Percentiles rank a stretch among this genome's conserved stretches.
These are phyloP conservation scores for Zarea fungicola DNA, from an alignment of 2,329 filamentous ascomycete species.

Conservation along the genomic window DNA sequence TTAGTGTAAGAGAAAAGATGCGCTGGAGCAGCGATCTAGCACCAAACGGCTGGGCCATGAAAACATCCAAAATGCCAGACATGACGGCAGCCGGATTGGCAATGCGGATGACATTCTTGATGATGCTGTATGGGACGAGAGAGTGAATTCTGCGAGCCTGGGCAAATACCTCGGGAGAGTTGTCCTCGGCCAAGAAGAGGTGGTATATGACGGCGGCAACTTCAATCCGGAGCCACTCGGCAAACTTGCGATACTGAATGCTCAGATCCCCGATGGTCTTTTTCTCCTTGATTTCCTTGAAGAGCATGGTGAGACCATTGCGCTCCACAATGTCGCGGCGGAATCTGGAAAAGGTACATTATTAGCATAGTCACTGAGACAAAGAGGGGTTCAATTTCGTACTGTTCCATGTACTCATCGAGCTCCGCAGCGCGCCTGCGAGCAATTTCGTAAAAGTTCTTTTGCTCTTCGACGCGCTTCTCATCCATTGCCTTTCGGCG, in stretches of 20 bases:
- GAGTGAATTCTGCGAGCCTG: slow-evolving; percentile 94
- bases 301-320: slow-evolving; percentile 86
- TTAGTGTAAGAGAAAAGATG: slow-evolving; percentile 86
- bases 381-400: slow-evolving; percentile 9
- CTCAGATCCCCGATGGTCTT: slow-evolving; percentile 81
- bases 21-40: slow-evolving; percentile 85
- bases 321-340: slow-evolving; percentile 61
- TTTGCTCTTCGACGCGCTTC: slow-evolving; percentile 86
- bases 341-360: too few relatives aligned
- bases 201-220: slow-evolving; percentile 96
- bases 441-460: slow-evolving; percentile 92
- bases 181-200: slow-evolving; percentile 94
- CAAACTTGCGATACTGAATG: slow-evolving; percentile 95
- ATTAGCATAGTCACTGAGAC: too few relatives aligned
- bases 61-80: slow-evolving; percentile 90
- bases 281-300: slow-evolving; percentile 89
- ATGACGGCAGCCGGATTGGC: slow-evolving; percentile 96
- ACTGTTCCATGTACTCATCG: slow-evolving; percentile 97
- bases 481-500: slow-evolving; percentile 78
- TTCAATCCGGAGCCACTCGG: slow-evolving; percentile 96
- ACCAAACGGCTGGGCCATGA: slow-evolving; percentile 91
- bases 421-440: slow-evolving; percentile 83
- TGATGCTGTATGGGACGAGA: slow-evolving; percentile 81
- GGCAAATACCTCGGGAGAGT: slow-evolving; percentile 91
- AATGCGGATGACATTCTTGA: slow-evolving; percentile 96